Conservation (phyloP, 768 basidiomycete genomes). For the Harrya chromipes region DNA sequence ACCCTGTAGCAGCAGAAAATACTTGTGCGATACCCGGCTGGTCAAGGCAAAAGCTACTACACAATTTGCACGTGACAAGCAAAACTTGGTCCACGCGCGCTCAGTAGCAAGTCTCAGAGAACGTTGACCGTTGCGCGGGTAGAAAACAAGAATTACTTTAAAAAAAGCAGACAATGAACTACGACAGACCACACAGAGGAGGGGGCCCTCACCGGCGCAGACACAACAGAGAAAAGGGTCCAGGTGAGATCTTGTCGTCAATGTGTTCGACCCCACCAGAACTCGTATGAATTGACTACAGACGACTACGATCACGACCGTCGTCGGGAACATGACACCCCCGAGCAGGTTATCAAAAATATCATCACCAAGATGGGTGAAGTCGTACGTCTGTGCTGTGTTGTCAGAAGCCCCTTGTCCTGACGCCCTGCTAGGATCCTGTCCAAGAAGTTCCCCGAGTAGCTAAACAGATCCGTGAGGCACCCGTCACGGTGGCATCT, state of each 20-base stretch:
- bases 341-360: slow-evolving; percentile 66
- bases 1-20: slow-evolving; percentile 12
- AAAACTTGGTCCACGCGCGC: not conserved
- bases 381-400: slow-evolving; percentile 56
- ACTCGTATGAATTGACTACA: slow-evolving; percentile 22
- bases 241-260: slow-evolving; percentile 45
- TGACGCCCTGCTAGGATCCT: slow-evolving; percentile 49
- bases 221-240: slow-evolving; percentile 31
- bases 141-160: not conserved
- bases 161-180: slow-evolving; percentile 44
- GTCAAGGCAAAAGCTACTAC: not conserved
- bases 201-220: slow-evolving; percentile 48
- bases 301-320: slow-evolving; percentile 69
- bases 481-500: slow-evolving; percentile 54
- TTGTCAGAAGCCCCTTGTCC: not conserved
- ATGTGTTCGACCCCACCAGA: not conserved
- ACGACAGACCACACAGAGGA: slow-evolving; percentile 48
- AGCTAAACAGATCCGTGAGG: slow-evolving; percentile 61
- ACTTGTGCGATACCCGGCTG: too few relatives aligned
- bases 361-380: slow-evolving; percentile 75
- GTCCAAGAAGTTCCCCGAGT: slow-evolving; percentile 65
- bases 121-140: too few relatives aligned
- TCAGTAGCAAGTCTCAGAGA: too few relatives aligned
- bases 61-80: slow-evolving; percentile 21
- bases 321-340: slow-evolving; percentile 66